Evolutionary conservation across 257 asterid species (phyloP).

Genomic region (Ocimum tenuiflorum): DNA sequence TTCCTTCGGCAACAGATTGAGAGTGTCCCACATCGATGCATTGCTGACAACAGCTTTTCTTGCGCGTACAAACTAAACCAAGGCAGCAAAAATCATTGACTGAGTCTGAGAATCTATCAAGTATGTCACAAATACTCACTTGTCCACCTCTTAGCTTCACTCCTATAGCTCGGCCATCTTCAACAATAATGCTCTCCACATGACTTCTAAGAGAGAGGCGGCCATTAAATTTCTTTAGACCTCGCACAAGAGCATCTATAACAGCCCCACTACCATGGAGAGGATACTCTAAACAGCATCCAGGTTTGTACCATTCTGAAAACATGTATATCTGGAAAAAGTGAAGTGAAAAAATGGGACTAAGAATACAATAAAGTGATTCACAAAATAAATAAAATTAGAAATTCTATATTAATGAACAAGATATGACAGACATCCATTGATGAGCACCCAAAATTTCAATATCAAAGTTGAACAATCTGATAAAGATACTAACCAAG

Average conservation of each 20-base stretch:
- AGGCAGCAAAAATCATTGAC: background rate
- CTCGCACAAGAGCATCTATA: slow-evolving; percentile 79
- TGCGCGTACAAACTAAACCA: slow-evolving; percentile 68
- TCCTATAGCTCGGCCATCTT: slow-evolving; percentile 82
- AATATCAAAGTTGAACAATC: too few species aligned
- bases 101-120: too few species aligned
- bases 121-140: slow-evolving; percentile 38
- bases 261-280: slow-evolving; percentile 85
- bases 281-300: slow-evolving; percentile 83
- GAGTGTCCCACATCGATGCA: slow-evolving; percentile 97
- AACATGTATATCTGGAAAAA: slow-evolving; percentile 78
- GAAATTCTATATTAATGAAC: too few species aligned
- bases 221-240: slow-evolving; percentile 78
- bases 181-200: slow-evolving; percentile 70
- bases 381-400: background rate
- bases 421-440: too few species aligned
- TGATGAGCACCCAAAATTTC: too few species aligned
- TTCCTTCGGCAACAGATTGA: slow-evolving; percentile 64
- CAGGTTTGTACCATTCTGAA: slow-evolving; percentile 96
- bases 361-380: background rate
- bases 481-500: too few species aligned
- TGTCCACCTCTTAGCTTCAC: slow-evolving; percentile 85
- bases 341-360: background rate
- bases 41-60: slow-evolving; percentile 88
- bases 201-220: slow-evolving; percentile 79